Conservation (phyloP, 768 basidiomycete genomes). For the Hortiboletus flavorubellus region DNA sequence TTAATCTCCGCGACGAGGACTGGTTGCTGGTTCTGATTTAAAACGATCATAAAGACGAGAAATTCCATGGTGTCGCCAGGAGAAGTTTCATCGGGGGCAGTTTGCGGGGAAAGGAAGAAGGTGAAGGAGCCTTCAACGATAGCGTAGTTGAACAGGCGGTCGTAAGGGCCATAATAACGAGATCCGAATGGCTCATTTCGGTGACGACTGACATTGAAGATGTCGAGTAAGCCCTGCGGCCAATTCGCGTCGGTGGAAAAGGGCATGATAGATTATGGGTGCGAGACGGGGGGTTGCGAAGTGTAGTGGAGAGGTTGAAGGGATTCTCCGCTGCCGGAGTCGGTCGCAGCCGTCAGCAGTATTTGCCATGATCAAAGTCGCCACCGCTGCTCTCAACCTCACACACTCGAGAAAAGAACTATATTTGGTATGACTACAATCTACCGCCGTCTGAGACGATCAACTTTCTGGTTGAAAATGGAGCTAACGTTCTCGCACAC, state of each 20-base stretch:
- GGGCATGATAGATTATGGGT: background rate
- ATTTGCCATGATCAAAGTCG: too few species aligned
- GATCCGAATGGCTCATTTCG: background rate
- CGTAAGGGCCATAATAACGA: conserved; percentile 39
- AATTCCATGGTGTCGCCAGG: too few species aligned
- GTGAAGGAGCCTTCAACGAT: conserved; percentile 25
- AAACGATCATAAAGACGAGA: conserved; percentile 29
- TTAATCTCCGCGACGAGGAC: conserved; percentile 35
- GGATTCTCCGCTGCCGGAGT: too few species aligned
- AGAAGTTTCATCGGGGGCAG: conserved; percentile 11
- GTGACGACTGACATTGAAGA: conserved; percentile 29
- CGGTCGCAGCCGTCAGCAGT: too few species aligned
- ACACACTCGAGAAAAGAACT: too few species aligned
- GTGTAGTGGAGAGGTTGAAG: too few species aligned
- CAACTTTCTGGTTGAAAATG: too few species aligned
- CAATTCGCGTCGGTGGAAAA: conserved; percentile 26
- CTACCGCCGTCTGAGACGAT: too few species aligned
- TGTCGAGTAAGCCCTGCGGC: conserved; percentile 31
- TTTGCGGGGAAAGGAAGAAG: conserved; percentile 27
- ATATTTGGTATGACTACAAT: too few species aligned
- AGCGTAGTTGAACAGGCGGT: conserved; percentile 38
- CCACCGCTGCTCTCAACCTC: too few species aligned
- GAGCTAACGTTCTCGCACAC: too few species aligned
- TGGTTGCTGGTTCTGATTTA: conserved; percentile 28
- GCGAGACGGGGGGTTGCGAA: too few species aligned